Evolutionary conservation across 2,329 filamentous ascomycete species (phyloP).

Genomic region (Neopestalotiopsis sp.): DNA sequence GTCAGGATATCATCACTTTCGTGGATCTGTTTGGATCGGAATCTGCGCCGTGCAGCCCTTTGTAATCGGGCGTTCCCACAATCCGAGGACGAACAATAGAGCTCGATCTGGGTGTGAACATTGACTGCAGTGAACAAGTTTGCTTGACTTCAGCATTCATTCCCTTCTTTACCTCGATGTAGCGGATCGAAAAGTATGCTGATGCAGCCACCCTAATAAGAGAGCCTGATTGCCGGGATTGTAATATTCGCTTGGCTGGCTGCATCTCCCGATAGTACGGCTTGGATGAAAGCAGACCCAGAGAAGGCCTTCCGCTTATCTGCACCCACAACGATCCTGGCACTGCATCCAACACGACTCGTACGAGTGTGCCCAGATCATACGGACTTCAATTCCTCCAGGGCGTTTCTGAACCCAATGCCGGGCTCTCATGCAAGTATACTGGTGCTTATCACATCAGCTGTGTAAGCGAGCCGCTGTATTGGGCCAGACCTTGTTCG

Average conservation of each 20-base stretch:
- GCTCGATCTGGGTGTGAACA: neutral
- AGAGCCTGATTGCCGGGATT: neutral
- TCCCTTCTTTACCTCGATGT: neutral
- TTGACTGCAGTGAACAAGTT: neutral
- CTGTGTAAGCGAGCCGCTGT: neutral
- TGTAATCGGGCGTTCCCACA: too few species aligned
- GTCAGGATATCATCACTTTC: too few species aligned
- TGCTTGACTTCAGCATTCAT: neutral
- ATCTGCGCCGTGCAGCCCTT: too few species aligned
- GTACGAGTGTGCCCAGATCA: neutral
- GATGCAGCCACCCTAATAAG: neutral
- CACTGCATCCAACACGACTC: neutral
- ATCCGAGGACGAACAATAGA: neutral
- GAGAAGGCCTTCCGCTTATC: neutral
- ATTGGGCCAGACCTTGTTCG: neutral
- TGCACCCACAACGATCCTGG: neutral
- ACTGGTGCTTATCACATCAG: neutral
- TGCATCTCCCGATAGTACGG: conserved; percentile 1
- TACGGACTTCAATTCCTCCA: neutral
- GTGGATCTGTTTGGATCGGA: too few species aligned
- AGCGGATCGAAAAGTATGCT: neutral
- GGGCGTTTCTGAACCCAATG: neutral
- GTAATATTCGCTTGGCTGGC: neutral
- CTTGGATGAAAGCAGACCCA: neutral
- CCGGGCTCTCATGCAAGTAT: neutral